Evolutionary conservation across 495 filamentous ascomycete genomes (phyloP).

Genomic region (Pseudotulostoma volvatum): DNA sequence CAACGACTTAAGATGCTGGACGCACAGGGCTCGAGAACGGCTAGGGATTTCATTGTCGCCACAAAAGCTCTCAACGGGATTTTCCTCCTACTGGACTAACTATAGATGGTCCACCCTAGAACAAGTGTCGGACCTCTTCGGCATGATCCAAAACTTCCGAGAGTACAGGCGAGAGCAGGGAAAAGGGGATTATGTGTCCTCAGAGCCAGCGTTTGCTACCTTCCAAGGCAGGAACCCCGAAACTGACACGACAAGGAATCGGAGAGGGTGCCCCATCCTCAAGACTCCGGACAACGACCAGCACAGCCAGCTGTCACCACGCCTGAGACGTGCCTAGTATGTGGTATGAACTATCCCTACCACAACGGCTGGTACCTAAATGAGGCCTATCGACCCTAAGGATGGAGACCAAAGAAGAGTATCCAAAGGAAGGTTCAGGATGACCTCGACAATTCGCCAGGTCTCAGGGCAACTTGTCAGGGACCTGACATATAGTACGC

Average conservation of each 20-base stretch:
- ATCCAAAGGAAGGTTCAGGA: background rate
- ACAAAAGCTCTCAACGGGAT: background rate
- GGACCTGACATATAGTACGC: no score
- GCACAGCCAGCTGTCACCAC: no score
- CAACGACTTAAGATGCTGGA: background rate
- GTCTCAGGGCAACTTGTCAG: no score
- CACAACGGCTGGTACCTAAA: background rate
- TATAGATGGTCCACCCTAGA: background rate
- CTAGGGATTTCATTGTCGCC: background rate
- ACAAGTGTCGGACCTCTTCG: background rate
- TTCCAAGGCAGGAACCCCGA: background rate
- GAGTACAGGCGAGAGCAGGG: background rate
- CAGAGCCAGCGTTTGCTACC: background rate
- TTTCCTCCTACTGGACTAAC: background rate
- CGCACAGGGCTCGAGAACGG: background rate
- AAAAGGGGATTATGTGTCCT: background rate
- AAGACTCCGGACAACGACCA: no score
- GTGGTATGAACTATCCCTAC: background rate
- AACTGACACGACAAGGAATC: no score
- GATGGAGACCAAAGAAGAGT: background rate
- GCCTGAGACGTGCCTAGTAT: background rate
- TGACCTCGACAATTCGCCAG: background rate
- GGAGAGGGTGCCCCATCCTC: no score
- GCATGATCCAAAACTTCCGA: background rate
- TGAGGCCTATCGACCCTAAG: background rate